Evolutionary conservation across 2,329 filamentous ascomycete species (phyloP).

Genomic region (Epichloe glyceriae): DNA sequence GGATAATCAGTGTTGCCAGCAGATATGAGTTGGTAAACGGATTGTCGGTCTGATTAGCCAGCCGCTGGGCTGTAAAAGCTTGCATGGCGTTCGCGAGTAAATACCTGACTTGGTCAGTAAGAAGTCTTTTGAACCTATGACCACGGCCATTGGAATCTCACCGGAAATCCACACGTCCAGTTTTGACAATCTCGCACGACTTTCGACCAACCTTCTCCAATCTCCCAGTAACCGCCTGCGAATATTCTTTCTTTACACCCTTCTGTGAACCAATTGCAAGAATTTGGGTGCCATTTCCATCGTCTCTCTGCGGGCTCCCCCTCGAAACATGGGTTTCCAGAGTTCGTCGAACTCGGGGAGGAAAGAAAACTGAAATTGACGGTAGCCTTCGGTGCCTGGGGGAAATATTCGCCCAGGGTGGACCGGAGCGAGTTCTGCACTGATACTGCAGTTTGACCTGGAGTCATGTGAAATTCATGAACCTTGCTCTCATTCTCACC

Average conservation of each 20-base stretch:
- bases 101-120: slow-evolving; percentile 28
- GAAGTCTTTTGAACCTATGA: not conserved
- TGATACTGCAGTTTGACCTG: slow-evolving; percentile 34
- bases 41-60: slow-evolving; percentile 37
- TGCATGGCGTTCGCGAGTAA: slow-evolving; percentile 50
- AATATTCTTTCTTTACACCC: slow-evolving; percentile 37
- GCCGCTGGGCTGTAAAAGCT: slow-evolving; percentile 37
- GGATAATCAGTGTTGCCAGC: slow-evolving; percentile 44
- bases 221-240: slow-evolving; percentile 33
- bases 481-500: slow-evolving; percentile 26
- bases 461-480: slow-evolving; percentile 28
- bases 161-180: slow-evolving; percentile 46
- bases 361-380: slow-evolving; percentile 34
- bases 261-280: slow-evolving; percentile 46
- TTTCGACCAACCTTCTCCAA: slow-evolving; percentile 43
- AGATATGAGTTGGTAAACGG: slow-evolving; percentile 40
- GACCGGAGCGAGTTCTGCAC: slow-evolving; percentile 45
- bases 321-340: slow-evolving; percentile 39
- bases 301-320: slow-evolving; percentile 17
- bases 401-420: slow-evolving; percentile 38
- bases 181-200: slow-evolving; percentile 34
- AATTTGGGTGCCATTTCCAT: slow-evolving; percentile 39
- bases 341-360: slow-evolving; percentile 35
- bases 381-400: slow-evolving; percentile 33
- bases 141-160: slow-evolving; percentile 17